phyloP scores from a whole-genome alignment of 306 rosid species.

The Parietaria judaica region DNA sequence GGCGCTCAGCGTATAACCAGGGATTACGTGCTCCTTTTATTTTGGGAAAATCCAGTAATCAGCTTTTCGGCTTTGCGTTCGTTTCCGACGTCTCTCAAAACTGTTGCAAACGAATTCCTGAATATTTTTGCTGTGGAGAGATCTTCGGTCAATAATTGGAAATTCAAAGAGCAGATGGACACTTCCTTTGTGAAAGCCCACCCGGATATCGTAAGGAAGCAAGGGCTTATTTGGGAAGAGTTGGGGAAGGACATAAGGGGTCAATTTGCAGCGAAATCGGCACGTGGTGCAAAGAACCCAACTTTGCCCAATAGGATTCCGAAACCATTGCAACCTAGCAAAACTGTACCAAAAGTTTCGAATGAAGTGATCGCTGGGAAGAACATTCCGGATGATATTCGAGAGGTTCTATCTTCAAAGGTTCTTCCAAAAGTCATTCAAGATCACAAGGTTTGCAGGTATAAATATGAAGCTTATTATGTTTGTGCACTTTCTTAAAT shows the following conservation, averaged over 20 bases:
- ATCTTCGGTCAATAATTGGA: conserved; percentile 30
- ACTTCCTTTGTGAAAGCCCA: conserved; percentile 43
- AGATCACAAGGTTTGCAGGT: conserved; percentile 86
- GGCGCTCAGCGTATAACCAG: conserved; percentile 34
- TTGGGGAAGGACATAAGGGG: conserved; percentile 22
- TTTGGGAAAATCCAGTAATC: conserved; percentile 44
- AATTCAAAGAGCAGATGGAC: conserved; percentile 40
- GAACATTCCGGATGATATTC: conserved; percentile 74
- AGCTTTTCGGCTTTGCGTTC: conserved; percentile 29
- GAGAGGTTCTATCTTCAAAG: conserved; percentile 44
- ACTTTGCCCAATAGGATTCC: conserved; percentile 20
- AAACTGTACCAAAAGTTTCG: conserved; percentile 24
- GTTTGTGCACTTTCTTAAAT: background rate
- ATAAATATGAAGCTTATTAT: background rate
- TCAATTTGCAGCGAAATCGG: conserved; percentile 20
- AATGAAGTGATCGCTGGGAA: conserved; percentile 29
- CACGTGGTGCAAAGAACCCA: conserved; percentile 25
- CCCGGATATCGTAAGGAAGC: conserved; percentile 46
- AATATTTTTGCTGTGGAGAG: conserved; percentile 46
- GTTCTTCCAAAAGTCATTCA: conserved; percentile 52
- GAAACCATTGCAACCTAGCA: conserved; percentile 32
- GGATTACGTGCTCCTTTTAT: conserved; percentile 39
- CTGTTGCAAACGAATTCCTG: conserved; percentile 27
- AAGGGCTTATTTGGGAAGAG: conserved; percentile 31
- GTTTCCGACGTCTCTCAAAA: conserved; percentile 21